A percentile compares a stretch with the other conserved stretches of the same genome.
These are phyloP conservation scores for Cystobasidium slooffiae DNA, from an alignment of 1,284 basidiomycete species.

Conservation along the genomic window DNA sequence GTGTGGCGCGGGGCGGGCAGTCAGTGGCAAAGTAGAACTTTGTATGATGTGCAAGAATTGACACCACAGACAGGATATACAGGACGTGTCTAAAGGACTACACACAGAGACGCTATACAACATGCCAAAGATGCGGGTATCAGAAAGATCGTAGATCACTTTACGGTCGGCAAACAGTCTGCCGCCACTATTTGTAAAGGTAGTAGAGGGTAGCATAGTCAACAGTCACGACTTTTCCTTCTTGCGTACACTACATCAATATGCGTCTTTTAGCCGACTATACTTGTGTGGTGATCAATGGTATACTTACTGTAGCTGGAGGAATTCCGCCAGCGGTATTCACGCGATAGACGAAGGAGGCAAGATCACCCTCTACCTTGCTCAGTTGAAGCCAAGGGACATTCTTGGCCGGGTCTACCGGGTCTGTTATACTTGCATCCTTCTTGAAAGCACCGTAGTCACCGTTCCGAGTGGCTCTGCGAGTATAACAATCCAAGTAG, in stretches of 20 bases:
- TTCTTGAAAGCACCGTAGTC: conserved; percentile 16
- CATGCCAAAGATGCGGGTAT: neutral
- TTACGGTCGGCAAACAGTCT: neutral
- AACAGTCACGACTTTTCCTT: conserved; percentile 36
- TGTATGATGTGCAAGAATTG: too few relatives aligned
- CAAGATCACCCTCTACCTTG: conserved; percentile 24
- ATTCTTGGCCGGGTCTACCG: neutral
- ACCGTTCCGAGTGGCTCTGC: conserved; percentile 31
- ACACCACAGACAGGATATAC: too few relatives aligned
- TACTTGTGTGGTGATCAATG: neutral
- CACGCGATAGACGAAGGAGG: conserved; percentile 15
- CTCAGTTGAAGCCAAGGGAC: conserved; percentile 34
- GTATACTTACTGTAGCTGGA: conserved; percentile 12
- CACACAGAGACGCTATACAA: neutral
- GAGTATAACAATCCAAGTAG: neutral
- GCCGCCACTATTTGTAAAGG: conserved; percentile 19
- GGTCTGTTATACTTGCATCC: neutral
- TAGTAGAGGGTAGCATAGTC: conserved; percentile 30
- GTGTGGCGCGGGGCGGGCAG: neutral
- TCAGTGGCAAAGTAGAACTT: neutral
- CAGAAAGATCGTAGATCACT: neutral
- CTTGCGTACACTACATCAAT: conserved; percentile 11
- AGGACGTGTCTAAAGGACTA: too few relatives aligned
- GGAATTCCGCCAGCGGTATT: conserved; percentile 29
- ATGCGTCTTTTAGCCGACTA: neutral